A percentile compares a stretch with the other conserved stretches of the same genome.
Conservation (phyloP, 192 early-diverging fungal species). For the Coemansia sp. region DNA sequence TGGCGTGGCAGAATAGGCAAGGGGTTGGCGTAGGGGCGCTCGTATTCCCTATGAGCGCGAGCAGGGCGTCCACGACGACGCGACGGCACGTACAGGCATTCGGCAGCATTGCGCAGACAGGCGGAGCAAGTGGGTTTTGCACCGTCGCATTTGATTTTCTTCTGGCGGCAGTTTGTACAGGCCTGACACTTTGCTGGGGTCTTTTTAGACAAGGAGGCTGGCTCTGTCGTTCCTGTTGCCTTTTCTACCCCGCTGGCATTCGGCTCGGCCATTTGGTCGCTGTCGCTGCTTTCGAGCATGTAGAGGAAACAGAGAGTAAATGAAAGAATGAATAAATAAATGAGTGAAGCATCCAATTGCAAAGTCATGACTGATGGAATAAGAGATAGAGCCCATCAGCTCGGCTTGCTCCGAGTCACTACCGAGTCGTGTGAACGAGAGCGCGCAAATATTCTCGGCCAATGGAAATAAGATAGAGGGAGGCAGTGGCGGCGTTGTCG, state of each 20-base stretch:
- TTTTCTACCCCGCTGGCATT: slow-evolving; percentile 3
- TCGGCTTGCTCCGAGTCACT: too few relatives aligned
- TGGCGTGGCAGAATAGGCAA: slow-evolving; percentile 52
- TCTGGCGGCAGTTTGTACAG: slow-evolving; percentile 53
- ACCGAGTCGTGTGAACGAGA: too few relatives aligned
- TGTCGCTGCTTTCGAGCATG: slow-evolving; percentile 47
- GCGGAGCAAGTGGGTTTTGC: slow-evolving; percentile 49
- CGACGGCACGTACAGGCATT: slow-evolving; percentile 53
- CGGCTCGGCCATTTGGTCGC: slow-evolving; percentile 31
- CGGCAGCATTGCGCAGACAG: slow-evolving; percentile 33
- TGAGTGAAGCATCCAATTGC: neutral
- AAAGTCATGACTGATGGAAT: neutral
- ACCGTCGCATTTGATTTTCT: slow-evolving; percentile 55
- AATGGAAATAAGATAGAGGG: slow-evolving; percentile 11
- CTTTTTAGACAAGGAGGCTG: slow-evolving; percentile 9
- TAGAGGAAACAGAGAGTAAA: neutral
- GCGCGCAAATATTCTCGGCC: slow-evolving; percentile 43
- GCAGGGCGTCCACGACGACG: slow-evolving; percentile 49
- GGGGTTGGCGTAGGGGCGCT: slow-evolving; percentile 45
- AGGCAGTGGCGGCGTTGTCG: neutral
- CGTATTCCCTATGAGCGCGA: slow-evolving; percentile 47
- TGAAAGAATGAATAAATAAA: neutral
- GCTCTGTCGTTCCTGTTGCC: slow-evolving; percentile 13
- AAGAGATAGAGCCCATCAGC: too few relatives aligned
- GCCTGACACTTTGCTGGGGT: slow-evolving; percentile 50